These are phyloP conservation scores for Elongisporangium prolatum DNA, from an alignment of 352 stramenopile species.

Conservation along the genomic window DNA sequence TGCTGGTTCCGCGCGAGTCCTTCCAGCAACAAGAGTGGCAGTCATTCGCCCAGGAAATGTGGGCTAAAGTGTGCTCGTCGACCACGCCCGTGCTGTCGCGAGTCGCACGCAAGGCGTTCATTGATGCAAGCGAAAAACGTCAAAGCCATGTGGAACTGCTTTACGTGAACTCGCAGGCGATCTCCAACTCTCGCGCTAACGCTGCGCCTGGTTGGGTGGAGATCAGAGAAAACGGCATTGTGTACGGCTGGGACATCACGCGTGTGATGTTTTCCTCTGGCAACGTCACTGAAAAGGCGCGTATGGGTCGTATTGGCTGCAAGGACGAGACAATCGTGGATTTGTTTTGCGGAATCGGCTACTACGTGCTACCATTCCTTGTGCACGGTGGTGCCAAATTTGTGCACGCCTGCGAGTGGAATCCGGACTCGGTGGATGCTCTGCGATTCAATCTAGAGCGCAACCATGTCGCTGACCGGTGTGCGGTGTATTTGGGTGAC, in stretches of 20 bases:
- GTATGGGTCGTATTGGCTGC: slow-evolving; percentile 87
- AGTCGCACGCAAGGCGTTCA: slow-evolving; percentile 79
- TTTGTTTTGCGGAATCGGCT: slow-evolving; percentile 97
- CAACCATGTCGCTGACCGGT: slow-evolving; percentile 87
- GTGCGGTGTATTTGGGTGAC: slow-evolving; percentile 85
- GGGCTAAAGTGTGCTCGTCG: slow-evolving; percentile 49
- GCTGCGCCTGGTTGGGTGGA: slow-evolving; percentile 68
- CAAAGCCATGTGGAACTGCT: slow-evolving; percentile 76
- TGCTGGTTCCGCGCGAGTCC: slow-evolving; percentile 60
- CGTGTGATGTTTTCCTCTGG: slow-evolving; percentile 97
- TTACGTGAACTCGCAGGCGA: slow-evolving; percentile 41
- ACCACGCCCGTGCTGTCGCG: slow-evolving; percentile 52
- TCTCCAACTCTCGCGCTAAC: slow-evolving; percentile 28
- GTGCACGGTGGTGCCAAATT: slow-evolving; percentile 86
- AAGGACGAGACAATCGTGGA: slow-evolving; percentile 91
- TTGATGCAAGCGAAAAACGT: slow-evolving; percentile 72
- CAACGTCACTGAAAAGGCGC: slow-evolving; percentile 96
- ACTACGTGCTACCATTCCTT: slow-evolving; percentile 95
- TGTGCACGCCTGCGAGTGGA: slow-evolving; percentile 96
- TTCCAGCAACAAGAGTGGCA: slow-evolving; percentile 59
- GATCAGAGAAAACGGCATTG: slow-evolving; percentile 91
- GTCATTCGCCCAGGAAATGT: slow-evolving; percentile 53
- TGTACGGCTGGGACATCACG: slow-evolving; percentile 94
- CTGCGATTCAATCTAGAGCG: slow-evolving; percentile 89
- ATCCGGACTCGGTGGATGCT: slow-evolving; percentile 88